phyloP scores from a whole-genome alignment of 148 eudicot genomes.

The Chenopodium album region DNA sequence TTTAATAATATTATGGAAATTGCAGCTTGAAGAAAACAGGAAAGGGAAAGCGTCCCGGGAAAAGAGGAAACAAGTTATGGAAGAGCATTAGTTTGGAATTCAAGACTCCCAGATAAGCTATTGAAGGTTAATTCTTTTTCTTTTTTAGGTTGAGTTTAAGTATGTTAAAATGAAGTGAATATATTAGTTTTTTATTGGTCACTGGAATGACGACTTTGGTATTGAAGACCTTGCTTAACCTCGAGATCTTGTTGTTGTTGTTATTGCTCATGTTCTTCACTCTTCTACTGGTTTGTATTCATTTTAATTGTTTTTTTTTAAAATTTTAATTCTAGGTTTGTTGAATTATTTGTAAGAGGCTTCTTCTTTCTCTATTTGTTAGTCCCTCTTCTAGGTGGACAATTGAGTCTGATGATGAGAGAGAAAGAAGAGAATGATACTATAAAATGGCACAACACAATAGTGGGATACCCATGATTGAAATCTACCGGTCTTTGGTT shows the following conservation, averaged over 20 bases:
- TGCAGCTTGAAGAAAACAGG: slow-evolving; percentile 50
- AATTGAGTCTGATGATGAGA: not conserved
- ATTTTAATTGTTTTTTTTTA: too few relatives aligned
- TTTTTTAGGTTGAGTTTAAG: too few relatives aligned
- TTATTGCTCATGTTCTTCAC: too few relatives aligned
- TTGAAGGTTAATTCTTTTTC: too few relatives aligned
- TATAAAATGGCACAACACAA: slow-evolving; percentile 40
- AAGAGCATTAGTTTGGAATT: slow-evolving; percentile 55
- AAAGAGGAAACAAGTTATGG: slow-evolving; percentile 59
- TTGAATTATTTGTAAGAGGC: too few relatives aligned
- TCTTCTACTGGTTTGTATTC: too few relatives aligned
- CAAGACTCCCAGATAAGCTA: slow-evolving; percentile 39
- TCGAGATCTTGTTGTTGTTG: too few relatives aligned
- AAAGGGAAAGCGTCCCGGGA: slow-evolving; percentile 59
- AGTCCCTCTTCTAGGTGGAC: not conserved
- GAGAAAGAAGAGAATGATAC: slow-evolving; percentile 1
- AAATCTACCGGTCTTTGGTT: slow-evolving; percentile 70
- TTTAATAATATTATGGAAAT: not conserved
- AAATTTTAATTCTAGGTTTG: too few relatives aligned
- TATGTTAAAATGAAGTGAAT: too few relatives aligned
- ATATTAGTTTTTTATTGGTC: too few relatives aligned
- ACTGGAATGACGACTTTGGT: too few relatives aligned
- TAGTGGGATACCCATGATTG: slow-evolving; percentile 59
- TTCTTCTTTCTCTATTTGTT: not conserved
- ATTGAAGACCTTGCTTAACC: too few relatives aligned